Evolutionary conservation across 2,329 filamentous ascomycete genomes (phyloP).

Genomic region (Leptographium galeiforme): DNA sequence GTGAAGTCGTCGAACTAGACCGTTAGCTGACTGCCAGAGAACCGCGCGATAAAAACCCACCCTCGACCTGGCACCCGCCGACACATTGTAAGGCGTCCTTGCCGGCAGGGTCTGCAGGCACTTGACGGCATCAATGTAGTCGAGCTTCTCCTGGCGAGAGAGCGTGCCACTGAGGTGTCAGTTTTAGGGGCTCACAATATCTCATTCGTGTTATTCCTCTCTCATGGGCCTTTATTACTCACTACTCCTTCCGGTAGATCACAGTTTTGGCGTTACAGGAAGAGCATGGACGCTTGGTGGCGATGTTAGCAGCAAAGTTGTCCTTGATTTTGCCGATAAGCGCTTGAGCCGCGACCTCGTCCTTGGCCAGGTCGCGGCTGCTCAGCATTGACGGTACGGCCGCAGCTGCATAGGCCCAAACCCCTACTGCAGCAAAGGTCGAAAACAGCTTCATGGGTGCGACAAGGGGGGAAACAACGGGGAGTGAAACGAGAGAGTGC

Average conservation of each 20-base stretch:
- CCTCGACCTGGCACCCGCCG: slow-evolving; percentile 22
- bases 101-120: slow-evolving; percentile 22
- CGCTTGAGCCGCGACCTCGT: neutral
- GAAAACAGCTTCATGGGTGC: neutral
- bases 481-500: neutral
- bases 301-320: neutral
- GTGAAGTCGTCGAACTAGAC: slow-evolving; percentile 14
- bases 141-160: slow-evolving; percentile 18
- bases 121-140: slow-evolving; percentile 24
- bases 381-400: neutral
- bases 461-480: neutral
- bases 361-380: neutral
- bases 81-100: slow-evolving; percentile 15
- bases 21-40: neutral
- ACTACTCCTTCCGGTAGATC: slow-evolving; percentile 2
- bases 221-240: neutral
- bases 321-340: neutral
- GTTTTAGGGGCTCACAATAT: neutral
- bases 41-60: neutral
- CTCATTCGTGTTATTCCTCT: neutral
- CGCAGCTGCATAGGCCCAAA: neutral
- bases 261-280: neutral
- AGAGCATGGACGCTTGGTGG: neutral
- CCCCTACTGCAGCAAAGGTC: neutral
- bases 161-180: slow-evolving; percentile 16